A percentile compares a stretch with the other conserved stretches of the same genome.
These are phyloP conservation scores for Tulasnella sp. DNA, from an alignment of 768 basidiomycete genomes.

Conservation along the genomic window DNA sequence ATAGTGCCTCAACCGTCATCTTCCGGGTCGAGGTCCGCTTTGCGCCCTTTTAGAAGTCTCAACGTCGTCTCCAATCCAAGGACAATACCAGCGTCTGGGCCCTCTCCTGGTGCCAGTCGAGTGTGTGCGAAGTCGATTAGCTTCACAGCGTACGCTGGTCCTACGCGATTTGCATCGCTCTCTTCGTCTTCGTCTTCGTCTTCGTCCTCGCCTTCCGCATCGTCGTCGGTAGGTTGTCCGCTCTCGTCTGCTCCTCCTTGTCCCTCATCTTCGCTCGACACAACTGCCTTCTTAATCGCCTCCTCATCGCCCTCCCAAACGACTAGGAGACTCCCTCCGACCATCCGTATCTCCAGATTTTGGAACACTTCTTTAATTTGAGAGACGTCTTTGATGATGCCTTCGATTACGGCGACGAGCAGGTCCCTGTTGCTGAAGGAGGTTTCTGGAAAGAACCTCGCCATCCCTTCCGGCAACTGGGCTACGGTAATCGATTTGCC, in stretches of 20 bases:
- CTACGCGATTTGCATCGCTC: conserved; percentile 17
- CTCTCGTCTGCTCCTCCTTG: conserved; percentile 1
- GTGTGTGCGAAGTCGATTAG: conserved; percentile 96
- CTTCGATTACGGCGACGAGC: conserved; percentile 30
- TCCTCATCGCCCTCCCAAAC: conserved; percentile 58
- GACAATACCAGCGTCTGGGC: conserved; percentile 69
- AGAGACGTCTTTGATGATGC: conserved; percentile 19
- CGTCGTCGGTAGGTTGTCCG: neutral
- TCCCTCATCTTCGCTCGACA: conserved; percentile 21
- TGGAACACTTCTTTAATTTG: conserved; percentile 41
- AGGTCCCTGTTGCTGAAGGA: conserved; percentile 30
- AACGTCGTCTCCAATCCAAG: conserved; percentile 58
- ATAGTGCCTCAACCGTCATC: neutral
- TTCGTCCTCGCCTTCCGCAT: conserved; percentile 25
- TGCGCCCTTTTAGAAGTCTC: conserved; percentile 45
- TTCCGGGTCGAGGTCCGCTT: conserved; percentile 31
- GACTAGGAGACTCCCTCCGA: conserved; percentile 69
- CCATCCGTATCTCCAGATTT: conserved; percentile 58
- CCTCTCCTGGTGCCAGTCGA: conserved; percentile 47
- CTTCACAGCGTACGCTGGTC: conserved; percentile 42
- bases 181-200: conserved; percentile 29
- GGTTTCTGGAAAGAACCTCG: conserved; percentile 56
- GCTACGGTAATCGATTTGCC: conserved; percentile 59
- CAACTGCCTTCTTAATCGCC: conserved; percentile 26
- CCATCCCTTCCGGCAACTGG: conserved; percentile 65